A percentile compares a stretch with the other conserved stretches of the same genome.
Evolutionary conservation across 345 rosid species (phyloP).

Genomic region (Sonneratia caseolaris): DNA sequence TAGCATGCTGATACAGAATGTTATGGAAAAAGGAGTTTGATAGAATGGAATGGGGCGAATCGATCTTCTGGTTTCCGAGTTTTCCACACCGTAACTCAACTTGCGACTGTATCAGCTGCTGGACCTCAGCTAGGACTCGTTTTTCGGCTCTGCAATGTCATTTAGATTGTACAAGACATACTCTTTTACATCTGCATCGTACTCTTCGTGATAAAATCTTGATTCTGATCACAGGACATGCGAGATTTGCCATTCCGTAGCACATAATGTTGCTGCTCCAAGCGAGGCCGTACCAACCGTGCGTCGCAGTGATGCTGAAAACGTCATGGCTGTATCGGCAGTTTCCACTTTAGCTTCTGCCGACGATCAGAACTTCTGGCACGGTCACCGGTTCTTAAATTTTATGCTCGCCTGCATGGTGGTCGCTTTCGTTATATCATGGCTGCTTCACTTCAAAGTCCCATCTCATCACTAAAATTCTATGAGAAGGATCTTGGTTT

Average conservation of each 20-base stretch:
- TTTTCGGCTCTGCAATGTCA: neutral
- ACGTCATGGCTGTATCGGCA: conserved; percentile 12
- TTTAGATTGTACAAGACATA: neutral
- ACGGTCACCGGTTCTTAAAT: conserved; percentile 69
- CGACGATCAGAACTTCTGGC: conserved; percentile 67
- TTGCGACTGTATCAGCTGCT: no score
- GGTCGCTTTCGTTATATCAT: conserved; percentile 63
- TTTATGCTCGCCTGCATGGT: conserved; percentile 71
- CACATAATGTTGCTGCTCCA: conserved; percentile 52
- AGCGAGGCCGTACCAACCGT: conserved; percentile 29
- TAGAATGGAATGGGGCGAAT: no score
- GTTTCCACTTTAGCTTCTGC: conserved; percentile 18
- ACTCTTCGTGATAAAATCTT: neutral
- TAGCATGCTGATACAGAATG: no score
- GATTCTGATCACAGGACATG: conserved; percentile 44
- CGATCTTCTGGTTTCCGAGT: no score
- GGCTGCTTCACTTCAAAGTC: conserved; percentile 72
- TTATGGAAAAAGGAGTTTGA: no score
- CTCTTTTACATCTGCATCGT: neutral
- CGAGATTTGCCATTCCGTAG: conserved; percentile 80
- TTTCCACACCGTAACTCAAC: no score
- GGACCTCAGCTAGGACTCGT: no score
- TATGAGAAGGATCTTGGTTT: neutral
- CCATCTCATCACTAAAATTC: conserved; percentile 17
- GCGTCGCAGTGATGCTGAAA: conserved; percentile 30